Percentiles rank a stretch among this genome's conserved stretches.
These are phyloP conservation scores for Fusarium devonianum DNA, from an alignment of 2,329 filamentous ascomycete species.

Conservation along the genomic window DNA sequence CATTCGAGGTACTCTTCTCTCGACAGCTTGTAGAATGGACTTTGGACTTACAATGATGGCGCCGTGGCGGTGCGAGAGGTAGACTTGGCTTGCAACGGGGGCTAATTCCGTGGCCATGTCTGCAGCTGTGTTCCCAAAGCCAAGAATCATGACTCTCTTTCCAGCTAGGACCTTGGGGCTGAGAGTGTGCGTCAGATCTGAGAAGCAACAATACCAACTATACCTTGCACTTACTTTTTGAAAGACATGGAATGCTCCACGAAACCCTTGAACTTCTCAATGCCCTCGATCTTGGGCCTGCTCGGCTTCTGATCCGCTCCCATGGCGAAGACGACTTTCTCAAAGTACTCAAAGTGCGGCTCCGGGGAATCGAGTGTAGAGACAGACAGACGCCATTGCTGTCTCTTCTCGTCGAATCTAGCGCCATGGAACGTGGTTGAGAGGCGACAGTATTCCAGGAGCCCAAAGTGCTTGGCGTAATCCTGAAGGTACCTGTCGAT, in stretches of 20 bases:
- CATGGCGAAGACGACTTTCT: constrained; percentile 11
- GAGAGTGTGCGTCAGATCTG: too few relatives aligned
- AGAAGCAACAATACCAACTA: too few relatives aligned
- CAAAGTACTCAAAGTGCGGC: neutral
- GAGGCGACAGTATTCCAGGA: neutral
- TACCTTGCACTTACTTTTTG: constrained; percentile 5
- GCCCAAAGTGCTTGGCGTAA: neutral
- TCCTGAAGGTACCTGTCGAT: neutral
- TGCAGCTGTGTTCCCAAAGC: constrained; percentile 8
- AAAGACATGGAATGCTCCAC: constrained; percentile 13
- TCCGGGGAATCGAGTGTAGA: neutral
- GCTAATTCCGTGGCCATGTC: constrained; percentile 6
- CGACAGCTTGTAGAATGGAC: too few relatives aligned
- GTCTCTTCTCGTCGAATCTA: neutral
- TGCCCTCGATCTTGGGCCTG: constrained; percentile 2
- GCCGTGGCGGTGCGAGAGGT: constrained; percentile 5
- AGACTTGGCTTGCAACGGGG: constrained; percentile 2
- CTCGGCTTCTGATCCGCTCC: constrained; percentile 8
- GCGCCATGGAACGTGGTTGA: constrained; percentile 4
- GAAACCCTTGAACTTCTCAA: constrained; percentile 6
- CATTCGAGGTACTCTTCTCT: too few relatives aligned
- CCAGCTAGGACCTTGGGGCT: constrained; percentile 2
- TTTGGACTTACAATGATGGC: constrained; percentile 5
- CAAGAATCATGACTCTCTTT: constrained; percentile 5
- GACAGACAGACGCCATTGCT: constrained; percentile 6